Conservation (phyloP, 192 early-diverging fungal species). For the Coemansia sp. region DNA sequence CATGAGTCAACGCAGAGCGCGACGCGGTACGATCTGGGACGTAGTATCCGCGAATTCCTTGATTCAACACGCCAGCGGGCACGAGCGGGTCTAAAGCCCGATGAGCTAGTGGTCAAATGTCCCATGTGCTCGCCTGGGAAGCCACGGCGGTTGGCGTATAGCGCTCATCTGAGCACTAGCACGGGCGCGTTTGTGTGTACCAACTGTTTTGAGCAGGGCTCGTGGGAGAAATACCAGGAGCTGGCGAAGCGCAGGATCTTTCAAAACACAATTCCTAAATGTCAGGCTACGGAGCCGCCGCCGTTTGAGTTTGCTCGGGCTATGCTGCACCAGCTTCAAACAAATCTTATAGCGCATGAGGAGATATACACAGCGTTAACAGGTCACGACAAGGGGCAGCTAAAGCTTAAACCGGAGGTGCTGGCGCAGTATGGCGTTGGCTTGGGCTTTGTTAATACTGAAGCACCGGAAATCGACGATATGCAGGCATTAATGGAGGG, state of each 20-base stretch:
- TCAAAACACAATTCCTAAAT: conserved; percentile 40
- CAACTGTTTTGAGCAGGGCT: conserved; percentile 56
- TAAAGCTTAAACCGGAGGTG: conserved; percentile 36
- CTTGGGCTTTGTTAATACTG: conserved; percentile 44
- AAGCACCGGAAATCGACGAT: conserved; percentile 23
- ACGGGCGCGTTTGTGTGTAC: conserved; percentile 61
- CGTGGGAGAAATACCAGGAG: conserved; percentile 60
- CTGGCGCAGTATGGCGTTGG: conserved; percentile 55
- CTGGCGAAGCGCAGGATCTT: conserved; percentile 41
- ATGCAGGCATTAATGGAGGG: conserved; percentile 35
- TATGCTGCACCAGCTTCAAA: conserved; percentile 17
- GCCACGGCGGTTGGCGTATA: conserved; percentile 55
- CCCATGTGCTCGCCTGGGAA: conserved; percentile 52
- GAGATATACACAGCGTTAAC: conserved; percentile 45
- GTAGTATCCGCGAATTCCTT: conserved; percentile 47
- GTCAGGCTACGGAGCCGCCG: conserved; percentile 16
- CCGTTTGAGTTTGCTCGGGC: conserved; percentile 43
- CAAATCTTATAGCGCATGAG: conserved; percentile 36
- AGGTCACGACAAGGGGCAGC: conserved; percentile 34
- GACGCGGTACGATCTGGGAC: conserved; percentile 8
- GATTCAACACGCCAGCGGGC: conserved; percentile 44
- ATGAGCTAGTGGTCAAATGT: conserved; percentile 55
- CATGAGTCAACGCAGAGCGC: not conserved
- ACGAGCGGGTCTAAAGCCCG: conserved; percentile 47
- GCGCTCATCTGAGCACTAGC: conserved; percentile 53